A percentile compares a stretch with the other conserved stretches of the same genome.
Evolutionary conservation across 352 stramenopile species (phyloP).

Genomic region (Aphanomyces invadans): DNA sequence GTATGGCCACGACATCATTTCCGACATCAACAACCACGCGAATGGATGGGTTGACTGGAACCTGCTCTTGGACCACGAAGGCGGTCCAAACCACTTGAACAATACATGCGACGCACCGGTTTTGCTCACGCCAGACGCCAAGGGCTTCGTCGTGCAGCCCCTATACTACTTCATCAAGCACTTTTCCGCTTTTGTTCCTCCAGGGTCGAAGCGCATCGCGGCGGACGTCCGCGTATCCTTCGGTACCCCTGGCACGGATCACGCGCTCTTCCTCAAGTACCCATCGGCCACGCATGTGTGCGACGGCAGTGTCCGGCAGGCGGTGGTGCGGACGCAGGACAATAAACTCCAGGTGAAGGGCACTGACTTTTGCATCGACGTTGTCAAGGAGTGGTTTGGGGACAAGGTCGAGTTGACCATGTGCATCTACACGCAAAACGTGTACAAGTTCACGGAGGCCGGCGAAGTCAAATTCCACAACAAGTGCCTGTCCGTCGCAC

Average conservation of each 20-base stretch:
- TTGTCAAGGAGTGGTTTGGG: constrained; percentile 45
- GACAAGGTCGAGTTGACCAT: constrained; percentile 54
- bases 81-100: constrained; percentile 83
- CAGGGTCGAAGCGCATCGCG: constrained; percentile 60
- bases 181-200: constrained; percentile 80
- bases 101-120: constrained; percentile 69
- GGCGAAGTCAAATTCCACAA: constrained; percentile 48
- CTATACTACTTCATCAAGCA: constrained; percentile 91
- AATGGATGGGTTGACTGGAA: constrained; percentile 92
- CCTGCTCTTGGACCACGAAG: constrained; percentile 76
- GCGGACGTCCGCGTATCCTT: constrained; percentile 45
- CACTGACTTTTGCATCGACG: constrained; percentile 53
- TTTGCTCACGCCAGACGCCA: constrained; percentile 56
- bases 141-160: constrained; percentile 69
- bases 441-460: constrained; percentile 49
- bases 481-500: constrained; percentile 60
- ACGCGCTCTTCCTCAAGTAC: constrained; percentile 55
- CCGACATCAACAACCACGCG: constrained; percentile 81
- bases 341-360: constrained; percentile 60
- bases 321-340: constrained; percentile 46
- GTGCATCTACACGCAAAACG: constrained; percentile 57
- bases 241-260: constrained; percentile 40
- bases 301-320: constrained; percentile 58
- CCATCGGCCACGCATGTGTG: constrained; percentile 49
- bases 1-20: constrained; percentile 87